Evolutionary conservation across 345 rosid species (phyloP), one percentile per base, ranked within the genome.

Genomic region (Lagerstroemia speciosa): DNA sequence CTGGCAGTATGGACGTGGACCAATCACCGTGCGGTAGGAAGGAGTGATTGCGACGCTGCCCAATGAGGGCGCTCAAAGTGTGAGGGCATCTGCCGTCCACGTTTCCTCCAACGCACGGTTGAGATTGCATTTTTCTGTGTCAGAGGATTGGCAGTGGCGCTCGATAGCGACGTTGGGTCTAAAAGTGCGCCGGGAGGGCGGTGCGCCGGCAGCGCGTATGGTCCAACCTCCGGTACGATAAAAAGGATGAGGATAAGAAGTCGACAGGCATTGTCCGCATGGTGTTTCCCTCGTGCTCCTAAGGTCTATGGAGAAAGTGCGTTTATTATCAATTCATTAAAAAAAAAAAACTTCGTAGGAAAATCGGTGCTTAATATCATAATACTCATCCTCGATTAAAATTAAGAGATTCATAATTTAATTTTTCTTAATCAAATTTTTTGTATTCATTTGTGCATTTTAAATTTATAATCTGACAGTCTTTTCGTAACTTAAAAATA

Each of bases 1-100:
- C 73, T 36, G 69, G 57, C 37, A 19, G 9, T n/a, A 1, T 63
- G 71, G 20, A 74, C 83, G 85, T 80, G 86, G 81, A 37, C 80
- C 78, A 86, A 84, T 83, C 27, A 40, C 1, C 22, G n/a, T 1
- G 8, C 29, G 66, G 62, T 27, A 16, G 57, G 66, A 37, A 24
- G 57, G 17, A n/a, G 2, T 55, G 83, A 80, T 64, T 34, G 71
- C 50, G 69, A 63, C 8, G 6, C 14, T 7, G 34, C 16, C 83
- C 79, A 82, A 66, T 82, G 0, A 7, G 29, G 5, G 27, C 1
- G 10, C 6, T 65, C 43, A 11, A 74, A 0, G 27, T 74, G 80
- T 74, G 62, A 0, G 22, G 3, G 37, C 36, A 5, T 0, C 0
- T 9, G 1, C 76, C 71, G 73, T n/a, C 82, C 90, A 80, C 86